Evolutionary conservation across 306 rosid genomes (phyloP).

Genomic region (Styphnolobium japonicum): DNA sequence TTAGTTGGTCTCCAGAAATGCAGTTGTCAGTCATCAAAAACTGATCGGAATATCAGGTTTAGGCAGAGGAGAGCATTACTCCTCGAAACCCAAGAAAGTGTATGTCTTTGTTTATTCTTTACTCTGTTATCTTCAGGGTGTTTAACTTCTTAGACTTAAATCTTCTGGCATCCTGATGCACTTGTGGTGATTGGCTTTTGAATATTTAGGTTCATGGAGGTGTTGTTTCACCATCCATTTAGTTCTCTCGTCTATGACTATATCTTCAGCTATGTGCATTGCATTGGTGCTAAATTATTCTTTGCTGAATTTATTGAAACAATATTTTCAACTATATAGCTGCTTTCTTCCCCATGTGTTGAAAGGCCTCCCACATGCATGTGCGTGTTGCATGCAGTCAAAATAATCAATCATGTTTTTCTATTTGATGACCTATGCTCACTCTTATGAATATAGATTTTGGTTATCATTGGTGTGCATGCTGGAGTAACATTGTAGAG

Average conservation of each 20-base stretch:
- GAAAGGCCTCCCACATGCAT: neutral
- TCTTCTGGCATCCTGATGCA: neutral
- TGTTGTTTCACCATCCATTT: neutral
- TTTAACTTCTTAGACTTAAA: neutral
- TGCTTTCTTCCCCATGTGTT: neutral
- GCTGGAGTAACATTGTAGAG: neutral
- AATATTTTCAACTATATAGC: neutral
- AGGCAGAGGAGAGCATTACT: conserved; percentile 26
- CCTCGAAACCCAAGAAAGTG: conserved; percentile 7
- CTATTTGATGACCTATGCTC: neutral
- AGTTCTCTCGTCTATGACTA: neutral
- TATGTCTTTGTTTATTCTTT: neutral
- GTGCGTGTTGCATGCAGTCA: neutral
- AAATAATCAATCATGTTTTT: neutral
- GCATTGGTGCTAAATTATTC: neutral
- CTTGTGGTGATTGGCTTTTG: neutral
- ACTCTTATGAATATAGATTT: neutral
- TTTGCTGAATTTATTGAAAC: neutral
- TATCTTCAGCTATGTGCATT: conserved; percentile 1
- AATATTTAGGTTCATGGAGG: neutral
- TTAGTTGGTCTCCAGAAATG: conserved; percentile 39
- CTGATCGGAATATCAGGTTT: conserved; percentile 11
- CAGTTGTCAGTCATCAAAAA: conserved; percentile 27
- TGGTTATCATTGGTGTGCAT: neutral
- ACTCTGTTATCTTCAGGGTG: neutral